Percentiles rank a stretch among this genome's conserved stretches.
These are phyloP conservation scores for Apostasia ramifera DNA, from an alignment of 106 monocot species.

Conservation along the genomic window DNA sequence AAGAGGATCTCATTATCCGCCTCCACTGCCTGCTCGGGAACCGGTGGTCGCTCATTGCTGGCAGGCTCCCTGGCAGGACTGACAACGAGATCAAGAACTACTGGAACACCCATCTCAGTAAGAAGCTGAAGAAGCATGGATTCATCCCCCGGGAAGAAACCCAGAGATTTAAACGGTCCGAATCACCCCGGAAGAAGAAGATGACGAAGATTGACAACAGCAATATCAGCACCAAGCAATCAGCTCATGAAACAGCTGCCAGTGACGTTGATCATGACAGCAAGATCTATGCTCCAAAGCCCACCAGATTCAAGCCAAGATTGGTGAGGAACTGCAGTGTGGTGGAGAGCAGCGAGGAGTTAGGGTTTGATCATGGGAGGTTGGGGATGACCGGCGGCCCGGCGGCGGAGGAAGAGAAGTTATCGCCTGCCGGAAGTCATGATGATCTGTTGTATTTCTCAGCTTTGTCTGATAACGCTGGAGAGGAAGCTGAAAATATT, in stretches of 20 bases:
- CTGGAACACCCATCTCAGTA: slow-evolving; percentile 29
- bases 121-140: slow-evolving; percentile 20
- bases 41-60: slow-evolving; percentile 43
- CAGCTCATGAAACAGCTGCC: neutral
- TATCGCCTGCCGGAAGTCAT: neutral
- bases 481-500: neutral
- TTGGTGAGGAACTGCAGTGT: neutral
- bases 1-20: slow-evolving; percentile 32
- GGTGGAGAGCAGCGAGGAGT: neutral
- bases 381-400: neutral
- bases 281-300: slow-evolving; percentile 24
- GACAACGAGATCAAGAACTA: slow-evolving; percentile 51
- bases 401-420: neutral
- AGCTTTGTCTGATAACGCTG: neutral
- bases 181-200: neutral
- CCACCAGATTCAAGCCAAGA: slow-evolving; percentile 6
- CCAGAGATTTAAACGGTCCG: neutral
- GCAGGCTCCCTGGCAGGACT: slow-evolving; percentile 28
- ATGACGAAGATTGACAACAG: neutral
- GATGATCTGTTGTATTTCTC: neutral
- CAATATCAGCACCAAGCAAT: neutral
- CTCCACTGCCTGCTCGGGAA: slow-evolving; percentile 31
- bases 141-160: neutral
- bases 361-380: neutral
- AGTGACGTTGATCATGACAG: neutral